phyloP scores from a whole-genome alignment of 2,329 filamentous ascomycete species.

The Fusarium sp. region DNA sequence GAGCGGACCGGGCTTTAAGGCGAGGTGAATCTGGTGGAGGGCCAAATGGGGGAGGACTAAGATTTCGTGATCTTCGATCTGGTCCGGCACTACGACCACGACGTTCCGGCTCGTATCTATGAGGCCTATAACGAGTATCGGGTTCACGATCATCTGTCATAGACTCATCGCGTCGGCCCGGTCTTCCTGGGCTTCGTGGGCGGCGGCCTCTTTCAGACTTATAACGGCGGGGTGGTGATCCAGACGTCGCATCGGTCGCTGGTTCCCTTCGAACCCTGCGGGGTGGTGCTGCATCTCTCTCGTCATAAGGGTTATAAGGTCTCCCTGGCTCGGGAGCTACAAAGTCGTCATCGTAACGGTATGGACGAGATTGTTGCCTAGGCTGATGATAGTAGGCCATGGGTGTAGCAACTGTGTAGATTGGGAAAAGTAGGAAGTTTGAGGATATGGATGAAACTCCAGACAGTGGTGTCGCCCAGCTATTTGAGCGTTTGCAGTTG shows the following conservation, averaged over 20 bases:
- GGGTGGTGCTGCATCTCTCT: constrained; percentile 19
- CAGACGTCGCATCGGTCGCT: constrained; percentile 13
- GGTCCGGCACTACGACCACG: constrained; percentile 43
- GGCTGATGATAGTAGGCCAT: constrained; percentile 46
- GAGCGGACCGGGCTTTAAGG: constrained; percentile 34
- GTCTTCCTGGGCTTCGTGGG: constrained; percentile 32
- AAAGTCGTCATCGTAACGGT: constrained; percentile 46
- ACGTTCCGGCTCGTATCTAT: constrained; percentile 32
- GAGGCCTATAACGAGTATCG: constrained; percentile 13
- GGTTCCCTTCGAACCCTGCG: constrained; percentile 25
- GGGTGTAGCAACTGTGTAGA: background rate
- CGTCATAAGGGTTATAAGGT: constrained; percentile 39
- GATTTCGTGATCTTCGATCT: constrained; percentile 24
- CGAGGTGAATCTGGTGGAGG: constrained; percentile 38
- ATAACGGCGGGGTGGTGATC: constrained; percentile 40
- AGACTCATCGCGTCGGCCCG: constrained; percentile 34
- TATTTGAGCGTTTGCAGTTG: background rate
- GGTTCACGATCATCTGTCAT: constrained; percentile 14
- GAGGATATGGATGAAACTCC: background rate
- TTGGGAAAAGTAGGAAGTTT: background rate
- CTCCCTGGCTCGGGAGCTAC: constrained; percentile 35
- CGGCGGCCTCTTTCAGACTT: constrained; percentile 42
- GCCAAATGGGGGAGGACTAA: constrained; percentile 34
- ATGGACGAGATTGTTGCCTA: constrained; percentile 40
- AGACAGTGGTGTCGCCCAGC: background rate